A percentile compares a stretch with the other conserved stretches of the same genome.
Conservation (phyloP, 345 rosid species). For the Lumnitzera littorea region DNA sequence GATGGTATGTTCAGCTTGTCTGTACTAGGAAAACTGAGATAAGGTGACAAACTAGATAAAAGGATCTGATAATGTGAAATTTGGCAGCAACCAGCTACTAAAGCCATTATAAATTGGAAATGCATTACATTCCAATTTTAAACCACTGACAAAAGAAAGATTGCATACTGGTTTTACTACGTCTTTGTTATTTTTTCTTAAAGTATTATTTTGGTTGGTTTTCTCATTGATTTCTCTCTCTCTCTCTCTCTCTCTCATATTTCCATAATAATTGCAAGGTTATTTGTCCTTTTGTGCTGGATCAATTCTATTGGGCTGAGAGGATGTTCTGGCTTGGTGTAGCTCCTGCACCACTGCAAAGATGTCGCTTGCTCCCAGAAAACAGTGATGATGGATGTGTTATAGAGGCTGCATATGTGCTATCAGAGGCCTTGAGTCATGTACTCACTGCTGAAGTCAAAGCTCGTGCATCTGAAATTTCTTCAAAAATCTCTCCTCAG, state of each 20-base stretch:
- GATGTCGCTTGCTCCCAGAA: constrained; percentile 47
- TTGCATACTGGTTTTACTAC: too few species aligned
- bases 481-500: constrained; percentile 54
- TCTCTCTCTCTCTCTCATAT: constrained; percentile 1
- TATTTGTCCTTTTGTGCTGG: constrained; percentile 77
- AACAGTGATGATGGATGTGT: constrained; percentile 24
- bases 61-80: too few species aligned
- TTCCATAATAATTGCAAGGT: constrained; percentile 37
- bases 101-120: too few species aligned
- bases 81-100: too few species aligned
- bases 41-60: too few species aligned
- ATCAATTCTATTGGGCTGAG: constrained; percentile 96
- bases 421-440: constrained; percentile 42
- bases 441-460: constrained; percentile 48
- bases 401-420: constrained; percentile 38
- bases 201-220: too few species aligned
- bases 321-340: constrained; percentile 91
- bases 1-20: too few species aligned
- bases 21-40: too few species aligned
- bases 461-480: constrained; percentile 44
- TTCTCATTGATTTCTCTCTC: neutral
- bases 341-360: constrained; percentile 64
- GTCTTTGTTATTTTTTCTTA: too few species aligned
- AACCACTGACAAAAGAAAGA: too few species aligned
- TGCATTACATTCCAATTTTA: too few species aligned